A percentile compares a stretch with the other conserved stretches of the same genome.
phyloP scores from a whole-genome alignment of 352 stramenopile genomes.

The Pythium phragmitis region DNA sequence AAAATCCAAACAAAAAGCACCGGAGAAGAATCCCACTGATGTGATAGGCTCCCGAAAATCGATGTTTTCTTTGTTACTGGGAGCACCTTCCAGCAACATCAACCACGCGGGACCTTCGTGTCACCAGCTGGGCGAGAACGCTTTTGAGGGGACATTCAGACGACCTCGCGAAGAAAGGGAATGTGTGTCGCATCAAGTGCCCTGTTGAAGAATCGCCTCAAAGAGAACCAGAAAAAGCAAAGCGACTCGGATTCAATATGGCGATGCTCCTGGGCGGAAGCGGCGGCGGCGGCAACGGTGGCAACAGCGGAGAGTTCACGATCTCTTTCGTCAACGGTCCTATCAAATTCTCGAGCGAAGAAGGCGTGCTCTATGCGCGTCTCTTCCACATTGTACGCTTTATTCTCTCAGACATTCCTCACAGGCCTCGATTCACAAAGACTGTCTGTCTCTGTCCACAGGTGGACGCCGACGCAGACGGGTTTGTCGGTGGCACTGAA shows the following conservation, averaged over 20 bases:
- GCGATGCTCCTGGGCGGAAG: constrained; percentile 30
- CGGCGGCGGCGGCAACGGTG: background rate
- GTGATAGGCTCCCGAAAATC: constrained; percentile 18
- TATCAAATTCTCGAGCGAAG: constrained; percentile 84
- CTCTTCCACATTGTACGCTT: constrained; percentile 78
- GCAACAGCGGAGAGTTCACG: constrained; percentile 54
- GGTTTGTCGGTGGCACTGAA: constrained; percentile 69
- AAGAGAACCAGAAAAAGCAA: constrained; percentile 10
- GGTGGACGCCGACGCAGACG: constrained; percentile 80
- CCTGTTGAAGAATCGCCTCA: constrained; percentile 22
- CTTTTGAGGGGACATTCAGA: background rate
- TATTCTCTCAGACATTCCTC: background rate
- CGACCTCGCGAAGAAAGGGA: constrained; percentile 5
- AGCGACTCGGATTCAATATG: constrained; percentile 3
- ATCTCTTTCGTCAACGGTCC: constrained; percentile 80
- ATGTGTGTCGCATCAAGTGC: constrained; percentile 19
- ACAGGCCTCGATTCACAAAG: background rate
- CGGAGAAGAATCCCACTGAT: constrained; percentile 20
- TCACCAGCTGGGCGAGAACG: constrained; percentile 2
- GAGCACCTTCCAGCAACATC: constrained; percentile 5
- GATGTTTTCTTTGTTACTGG: constrained; percentile 7
- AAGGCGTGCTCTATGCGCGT: constrained; percentile 76
- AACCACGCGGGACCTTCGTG: background rate
- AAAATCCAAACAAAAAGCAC: constrained; percentile 4
- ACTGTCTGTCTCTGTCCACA: constrained; percentile 20